Evolutionary conservation across 441 rosid genomes (phyloP).

Genomic region (Arabidopsis hybrid): DNA sequence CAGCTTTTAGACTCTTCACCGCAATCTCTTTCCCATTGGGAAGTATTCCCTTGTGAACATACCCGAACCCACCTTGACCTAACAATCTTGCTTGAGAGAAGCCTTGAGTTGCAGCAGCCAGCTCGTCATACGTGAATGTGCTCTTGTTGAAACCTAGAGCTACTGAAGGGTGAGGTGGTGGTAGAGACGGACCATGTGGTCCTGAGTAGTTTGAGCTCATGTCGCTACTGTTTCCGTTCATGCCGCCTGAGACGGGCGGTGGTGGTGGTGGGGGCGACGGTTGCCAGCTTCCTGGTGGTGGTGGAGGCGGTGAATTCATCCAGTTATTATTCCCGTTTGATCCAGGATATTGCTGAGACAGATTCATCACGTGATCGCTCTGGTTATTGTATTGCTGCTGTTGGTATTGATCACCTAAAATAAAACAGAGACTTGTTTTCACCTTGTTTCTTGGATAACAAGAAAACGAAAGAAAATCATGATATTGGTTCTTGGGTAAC

Average conservation of each 20-base stretch:
- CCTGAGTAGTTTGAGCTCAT: conserved; percentile 61
- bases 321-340: conserved; percentile 39
- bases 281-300: conserved; percentile 51
- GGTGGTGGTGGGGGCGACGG: conserved; percentile 38
- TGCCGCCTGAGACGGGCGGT: conserved; percentile 44
- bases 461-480: background rate
- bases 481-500: background rate
- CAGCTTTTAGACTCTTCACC: conserved; percentile 80
- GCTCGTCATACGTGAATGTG: conserved; percentile 76
- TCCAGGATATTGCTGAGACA: conserved; percentile 50
- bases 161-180: conserved; percentile 62
- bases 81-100: conserved; percentile 67
- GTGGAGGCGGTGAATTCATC: conserved; percentile 58
- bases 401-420: conserved; percentile 46
- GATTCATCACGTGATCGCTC: conserved; percentile 39
- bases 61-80: conserved; percentile 95
- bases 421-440: conserved; percentile 33
- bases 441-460: conserved; percentile 48
- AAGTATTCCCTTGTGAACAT: conserved; percentile 78
- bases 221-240: conserved; percentile 55
- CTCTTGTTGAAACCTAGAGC: conserved; percentile 68
- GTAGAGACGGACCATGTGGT: conserved; percentile 48
- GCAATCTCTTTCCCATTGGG: conserved; percentile 86
- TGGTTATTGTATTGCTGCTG: conserved; percentile 42
- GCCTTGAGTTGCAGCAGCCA: conserved; percentile 72